A percentile compares a stretch with the other conserved stretches of the same genome.
Conservation (phyloP, 2,329 filamentous ascomycete species). For the Rosellinia necatrix region DNA sequence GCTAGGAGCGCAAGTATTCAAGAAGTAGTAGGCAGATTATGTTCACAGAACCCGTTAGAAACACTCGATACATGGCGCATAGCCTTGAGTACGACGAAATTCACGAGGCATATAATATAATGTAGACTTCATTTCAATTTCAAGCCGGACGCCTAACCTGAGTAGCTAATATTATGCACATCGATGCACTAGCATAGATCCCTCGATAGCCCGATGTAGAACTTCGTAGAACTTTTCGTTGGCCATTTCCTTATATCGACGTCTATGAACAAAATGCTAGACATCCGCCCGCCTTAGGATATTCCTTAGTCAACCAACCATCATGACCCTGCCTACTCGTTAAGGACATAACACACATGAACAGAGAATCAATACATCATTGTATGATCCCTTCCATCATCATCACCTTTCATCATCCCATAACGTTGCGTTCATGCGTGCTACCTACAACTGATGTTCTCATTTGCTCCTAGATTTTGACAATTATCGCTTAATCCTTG, state of each 20-base stretch:
- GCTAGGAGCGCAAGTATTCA: constrained; percentile 66
- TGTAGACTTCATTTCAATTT: constrained; percentile 1
- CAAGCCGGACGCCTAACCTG: neutral
- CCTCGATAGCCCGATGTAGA: neutral
- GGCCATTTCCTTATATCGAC: constrained; percentile 34
- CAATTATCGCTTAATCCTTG: constrained; percentile 6
- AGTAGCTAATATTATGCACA: neutral
- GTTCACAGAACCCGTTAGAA: neutral
- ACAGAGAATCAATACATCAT: constrained; percentile 14
- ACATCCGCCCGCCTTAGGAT: constrained; percentile 15
- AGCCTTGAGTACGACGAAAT: neutral
- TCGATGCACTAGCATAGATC: neutral
- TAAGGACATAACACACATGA: constrained; percentile 18
- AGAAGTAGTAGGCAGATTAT: constrained; percentile 45
- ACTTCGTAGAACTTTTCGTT: constrained; percentile 25
- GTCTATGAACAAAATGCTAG: constrained; percentile 33
- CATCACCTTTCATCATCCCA: constrained; percentile 16
- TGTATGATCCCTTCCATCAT: constrained; percentile 16
- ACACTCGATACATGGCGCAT: neutral
- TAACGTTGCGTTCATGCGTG: constrained; percentile 14
- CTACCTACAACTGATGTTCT: constrained; percentile 9
- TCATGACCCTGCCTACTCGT: constrained; percentile 15
- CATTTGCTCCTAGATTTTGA: constrained; percentile 1
- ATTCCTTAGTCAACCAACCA: constrained; percentile 19
- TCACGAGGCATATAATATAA: constrained; percentile 4